Percentiles rank a stretch among this genome's conserved stretches.
Evolutionary conservation across 345 rosid species (phyloP).

Genomic region (Salix caprea): DNA sequence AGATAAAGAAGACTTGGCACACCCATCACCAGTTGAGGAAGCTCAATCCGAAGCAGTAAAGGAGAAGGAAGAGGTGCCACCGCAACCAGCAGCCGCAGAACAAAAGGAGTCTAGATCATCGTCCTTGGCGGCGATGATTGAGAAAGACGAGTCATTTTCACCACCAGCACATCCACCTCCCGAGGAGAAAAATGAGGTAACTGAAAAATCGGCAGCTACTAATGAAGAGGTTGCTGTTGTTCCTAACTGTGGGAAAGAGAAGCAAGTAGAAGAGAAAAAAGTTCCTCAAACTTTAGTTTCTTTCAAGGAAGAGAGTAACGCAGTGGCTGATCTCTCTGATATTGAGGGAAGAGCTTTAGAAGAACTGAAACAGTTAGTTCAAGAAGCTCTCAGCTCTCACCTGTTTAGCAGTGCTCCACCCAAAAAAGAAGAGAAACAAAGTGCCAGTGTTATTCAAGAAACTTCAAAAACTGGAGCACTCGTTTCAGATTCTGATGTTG

Average conservation of each 20-base stretch:
- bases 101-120: slow-evolving; percentile 11
- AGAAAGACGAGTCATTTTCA: slow-evolving; percentile 34
- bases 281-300: slow-evolving; percentile 36
- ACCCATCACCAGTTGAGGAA: neutral
- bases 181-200: slow-evolving; percentile 1
- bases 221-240: slow-evolving; percentile 23
- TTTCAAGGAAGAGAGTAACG: slow-evolving; percentile 68
- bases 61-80: slow-evolving; percentile 8
- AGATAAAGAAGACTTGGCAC: neutral
- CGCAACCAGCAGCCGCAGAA: neutral
- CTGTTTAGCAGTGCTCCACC: slow-evolving; percentile 43
- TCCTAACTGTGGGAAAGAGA: slow-evolving; percentile 1
- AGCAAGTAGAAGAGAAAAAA: slow-evolving; percentile 22
- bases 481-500: slow-evolving; percentile 18
- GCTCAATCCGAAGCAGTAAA: neutral
- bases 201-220: slow-evolving; percentile 2
- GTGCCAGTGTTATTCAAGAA: neutral
- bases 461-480: slow-evolving; percentile 11
- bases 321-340: slow-evolving; percentile 51
- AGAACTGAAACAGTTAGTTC: slow-evolving; percentile 54
- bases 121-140: slow-evolving; percentile 40
- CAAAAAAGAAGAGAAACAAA: slow-evolving; percentile 4
- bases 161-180: neutral
- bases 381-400: slow-evolving; percentile 46
- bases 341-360: slow-evolving; percentile 53